Conservation (phyloP, 768 basidiomycete species). For the Lactarius evosmus region DNA sequence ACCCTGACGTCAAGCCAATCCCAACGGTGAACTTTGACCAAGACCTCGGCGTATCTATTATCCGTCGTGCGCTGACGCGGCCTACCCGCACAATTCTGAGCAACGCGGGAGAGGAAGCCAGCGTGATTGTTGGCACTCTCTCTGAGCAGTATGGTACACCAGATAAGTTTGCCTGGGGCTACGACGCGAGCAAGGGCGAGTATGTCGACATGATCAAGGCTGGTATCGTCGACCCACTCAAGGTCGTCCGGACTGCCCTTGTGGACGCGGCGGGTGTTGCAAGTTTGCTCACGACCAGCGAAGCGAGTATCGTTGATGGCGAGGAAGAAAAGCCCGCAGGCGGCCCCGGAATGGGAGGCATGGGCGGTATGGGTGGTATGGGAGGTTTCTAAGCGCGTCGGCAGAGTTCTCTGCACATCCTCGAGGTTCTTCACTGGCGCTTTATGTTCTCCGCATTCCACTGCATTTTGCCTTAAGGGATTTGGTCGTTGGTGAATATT, state of each 20-base stretch:
- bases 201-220: conserved; percentile 93
- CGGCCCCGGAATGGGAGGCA: conserved; percentile 46
- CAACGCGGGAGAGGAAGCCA: conserved; percentile 93
- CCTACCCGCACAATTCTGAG: conserved; percentile 86
- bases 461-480: neutral
- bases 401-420: no score
- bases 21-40: conserved; percentile 93
- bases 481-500: neutral
- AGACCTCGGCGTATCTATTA: conserved; percentile 91
- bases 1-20: conserved; percentile 62
- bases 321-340: conserved; percentile 69
- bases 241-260: conserved; percentile 91
- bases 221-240: conserved; percentile 94
- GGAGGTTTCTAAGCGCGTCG: conserved; percentile 42
- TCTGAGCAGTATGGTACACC: conserved; percentile 60
- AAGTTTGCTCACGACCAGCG: conserved; percentile 86
- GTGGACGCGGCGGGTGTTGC: conserved; percentile 95
- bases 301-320: conserved; percentile 88
- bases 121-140: conserved; percentile 88
- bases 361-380: conserved; percentile 65
- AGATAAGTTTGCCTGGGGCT: conserved; percentile 84
- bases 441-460: neutral
- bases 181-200: conserved; percentile 89
- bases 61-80: conserved; percentile 77
- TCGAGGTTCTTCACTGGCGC: neutral